These are phyloP conservation scores for Erysimum cheiri DNA, from an alignment of 441 rosid genomes.

Conservation along the genomic window DNA sequence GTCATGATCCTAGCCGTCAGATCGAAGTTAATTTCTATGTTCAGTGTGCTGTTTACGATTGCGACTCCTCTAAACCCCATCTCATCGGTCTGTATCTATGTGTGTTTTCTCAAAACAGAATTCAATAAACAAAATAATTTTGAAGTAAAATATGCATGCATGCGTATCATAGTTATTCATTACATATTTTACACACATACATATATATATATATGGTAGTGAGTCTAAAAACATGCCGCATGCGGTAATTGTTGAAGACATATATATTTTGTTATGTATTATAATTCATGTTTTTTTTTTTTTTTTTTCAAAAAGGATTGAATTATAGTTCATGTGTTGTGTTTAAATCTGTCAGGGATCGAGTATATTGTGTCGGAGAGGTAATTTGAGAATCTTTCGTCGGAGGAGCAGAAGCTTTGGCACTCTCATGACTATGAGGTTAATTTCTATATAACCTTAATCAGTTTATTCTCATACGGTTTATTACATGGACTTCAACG, in stretches of 20 bases:
- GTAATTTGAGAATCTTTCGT: conserved; percentile 57
- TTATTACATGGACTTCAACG: background rate
- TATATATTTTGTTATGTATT: background rate
- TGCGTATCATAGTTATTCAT: background rate
- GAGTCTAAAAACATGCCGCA: too few relatives aligned
- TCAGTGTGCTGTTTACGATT: conserved; percentile 73
- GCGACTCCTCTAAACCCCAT: conserved; percentile 51
- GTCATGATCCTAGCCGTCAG: conserved; percentile 77
- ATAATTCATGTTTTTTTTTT: too few relatives aligned
- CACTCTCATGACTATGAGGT: conserved; percentile 90
- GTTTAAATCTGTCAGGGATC: conserved; percentile 49
- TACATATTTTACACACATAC: background rate
- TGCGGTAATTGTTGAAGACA: too few relatives aligned
- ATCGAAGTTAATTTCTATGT: conserved; percentile 69
- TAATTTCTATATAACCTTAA: background rate
- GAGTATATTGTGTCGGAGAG: conserved; percentile 70
- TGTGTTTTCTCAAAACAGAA: background rate
- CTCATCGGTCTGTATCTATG: conserved; percentile 58
- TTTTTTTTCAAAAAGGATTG: background rate
- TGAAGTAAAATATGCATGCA: background rate
- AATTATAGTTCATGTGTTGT: background rate
- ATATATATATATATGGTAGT: too few relatives aligned
- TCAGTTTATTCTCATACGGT: background rate
- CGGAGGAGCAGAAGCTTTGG: conserved; percentile 79
- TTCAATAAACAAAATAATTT: background rate